Evolutionary conservation across 441 rosid species (phyloP), one percentile per base, ranked within the genome.

Genomic region (Breynia disticha): DNA sequence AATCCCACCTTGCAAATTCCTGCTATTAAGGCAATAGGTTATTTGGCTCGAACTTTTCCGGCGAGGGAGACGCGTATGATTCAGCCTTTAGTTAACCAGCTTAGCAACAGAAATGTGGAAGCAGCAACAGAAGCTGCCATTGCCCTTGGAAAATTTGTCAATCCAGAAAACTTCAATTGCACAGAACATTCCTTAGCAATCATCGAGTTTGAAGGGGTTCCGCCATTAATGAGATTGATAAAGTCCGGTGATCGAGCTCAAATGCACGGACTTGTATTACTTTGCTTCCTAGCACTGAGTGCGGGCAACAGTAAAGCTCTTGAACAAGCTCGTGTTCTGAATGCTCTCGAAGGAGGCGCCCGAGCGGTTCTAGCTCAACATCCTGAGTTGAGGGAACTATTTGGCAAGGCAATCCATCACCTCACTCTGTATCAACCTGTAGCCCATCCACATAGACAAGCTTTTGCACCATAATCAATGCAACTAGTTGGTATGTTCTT

Each of bases 11-110:
- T 76, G 53, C 69, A 72, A 22, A 57, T 74, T 49, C 76, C 82
- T 7, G 80, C 86, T 11, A 65, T 80, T 16, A 71, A 52, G 60
- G 67, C 90, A 17, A 71, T 76, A 46, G 90, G 90, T 15, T 83
- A 69, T 3, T 43, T 83, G 56, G 90, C 90, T 11, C 64, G 79
- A 57, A 80, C 81, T 19, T 83, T 83, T 51, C 76, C 90, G 0
- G 83, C 86, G 0, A 72, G 69, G 52, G 90, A 83, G 56, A 76
- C 71, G 2, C 66, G 82, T 55, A 69, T 80, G 16, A 71, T 83
- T 49, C 67, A 63, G 43, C 84, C 82, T 41, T 44, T 83, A 49
- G 84, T 80, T 52, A 37, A 37, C 5, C 71, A 74, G 55, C 82
- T 83, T 55, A 24, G 76, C 38, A 66, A 55, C 41, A 58, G 44